Conservation (phyloP, 805 yeast genomes). For the Wickerhamiella vanderwaltii region DNA sequence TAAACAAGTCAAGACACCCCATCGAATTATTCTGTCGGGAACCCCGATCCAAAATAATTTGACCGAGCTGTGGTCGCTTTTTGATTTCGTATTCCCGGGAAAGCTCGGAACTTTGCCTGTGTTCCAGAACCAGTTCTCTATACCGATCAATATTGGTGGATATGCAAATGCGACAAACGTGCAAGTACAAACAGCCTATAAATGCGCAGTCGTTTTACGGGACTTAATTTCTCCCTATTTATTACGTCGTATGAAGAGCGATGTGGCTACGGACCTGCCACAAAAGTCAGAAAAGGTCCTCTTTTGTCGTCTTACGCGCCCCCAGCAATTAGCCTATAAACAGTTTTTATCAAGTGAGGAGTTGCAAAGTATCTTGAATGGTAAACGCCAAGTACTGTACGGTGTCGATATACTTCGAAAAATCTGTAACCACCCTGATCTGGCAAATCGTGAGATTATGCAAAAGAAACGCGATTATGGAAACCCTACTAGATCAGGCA, state of each 20-base stretch:
- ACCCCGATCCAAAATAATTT: conserved; percentile 94
- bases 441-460: conserved; percentile 40
- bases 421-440: conserved; percentile 93
- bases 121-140: conserved; percentile 81
- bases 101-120: conserved; percentile 89
- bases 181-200: conserved; percentile 91
- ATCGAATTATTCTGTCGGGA: conserved; percentile 81
- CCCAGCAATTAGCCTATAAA: conserved; percentile 62
- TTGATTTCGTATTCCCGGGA: conserved; percentile 93
- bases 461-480: conserved; percentile 29
- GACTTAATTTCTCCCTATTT: conserved; percentile 85
- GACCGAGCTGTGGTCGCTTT: conserved; percentile 84
- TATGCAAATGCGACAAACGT: conserved; percentile 94
- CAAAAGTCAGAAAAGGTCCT: conserved; percentile 87
- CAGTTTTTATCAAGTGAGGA: conserved; percentile 70
- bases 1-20: conserved; percentile 72
- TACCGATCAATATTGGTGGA: conserved; percentile 94
- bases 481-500: conserved; percentile 55
- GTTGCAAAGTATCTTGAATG: conserved; percentile 53
- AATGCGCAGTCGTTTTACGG: conserved; percentile 83
- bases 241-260: conserved; percentile 74
- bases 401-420: conserved; percentile 87
- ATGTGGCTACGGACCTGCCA: conserved; percentile 91
- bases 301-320: conserved; percentile 72
- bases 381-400: conserved; percentile 67